A percentile compares a stretch with the other conserved stretches of the same genome.
phyloP scores from a whole-genome alignment of 768 basidiomycete species.

The Psilocybe subaeruginosa region DNA sequence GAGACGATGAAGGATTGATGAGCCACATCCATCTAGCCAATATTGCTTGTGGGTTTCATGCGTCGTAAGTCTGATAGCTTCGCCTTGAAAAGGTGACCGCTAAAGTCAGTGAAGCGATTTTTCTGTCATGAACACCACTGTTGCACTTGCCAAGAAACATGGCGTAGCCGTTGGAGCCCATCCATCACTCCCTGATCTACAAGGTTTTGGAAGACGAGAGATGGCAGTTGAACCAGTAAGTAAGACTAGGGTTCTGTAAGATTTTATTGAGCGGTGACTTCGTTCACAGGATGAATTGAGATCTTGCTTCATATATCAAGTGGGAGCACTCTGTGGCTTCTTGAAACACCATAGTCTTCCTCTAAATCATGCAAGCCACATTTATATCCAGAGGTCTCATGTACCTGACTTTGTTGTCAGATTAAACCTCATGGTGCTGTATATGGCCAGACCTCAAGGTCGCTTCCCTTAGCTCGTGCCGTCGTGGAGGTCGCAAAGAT shows the following conservation, averaged over 20 bases:
- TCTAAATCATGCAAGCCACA: slow-evolving; percentile 54
- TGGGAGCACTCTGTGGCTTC: slow-evolving; percentile 67
- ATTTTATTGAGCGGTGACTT: too few species aligned
- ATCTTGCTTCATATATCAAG: slow-evolving; percentile 65
- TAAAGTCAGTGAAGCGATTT: slow-evolving; percentile 47
- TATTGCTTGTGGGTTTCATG: slow-evolving; percentile 73
- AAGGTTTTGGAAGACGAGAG: slow-evolving; percentile 69
- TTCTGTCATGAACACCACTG: slow-evolving; percentile 66
- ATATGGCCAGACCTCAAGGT: slow-evolving; percentile 61
- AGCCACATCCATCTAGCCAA: slow-evolving; percentile 62
- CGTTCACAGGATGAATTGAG: slow-evolving; percentile 51
- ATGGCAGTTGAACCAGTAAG: slow-evolving; percentile 63
- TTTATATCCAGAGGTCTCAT: neutral
- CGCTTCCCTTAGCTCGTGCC: slow-evolving; percentile 56
- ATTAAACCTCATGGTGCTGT: slow-evolving; percentile 66
- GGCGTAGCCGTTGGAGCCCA: slow-evolving; percentile 68
- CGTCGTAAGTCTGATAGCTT: slow-evolving; percentile 41
- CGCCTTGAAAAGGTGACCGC: neutral
- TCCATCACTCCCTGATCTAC: slow-evolving; percentile 64
- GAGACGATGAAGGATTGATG: slow-evolving; percentile 56
- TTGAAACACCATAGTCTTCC: slow-evolving; percentile 52
- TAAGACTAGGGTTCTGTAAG: neutral
- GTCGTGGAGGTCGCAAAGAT: slow-evolving; percentile 55
- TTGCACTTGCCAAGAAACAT: slow-evolving; percentile 56
- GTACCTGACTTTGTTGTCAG: slow-evolving; percentile 26